Conservation (phyloP, 2,329 filamentous ascomycete species). For the Sphaerulina vaccinii region DNA sequence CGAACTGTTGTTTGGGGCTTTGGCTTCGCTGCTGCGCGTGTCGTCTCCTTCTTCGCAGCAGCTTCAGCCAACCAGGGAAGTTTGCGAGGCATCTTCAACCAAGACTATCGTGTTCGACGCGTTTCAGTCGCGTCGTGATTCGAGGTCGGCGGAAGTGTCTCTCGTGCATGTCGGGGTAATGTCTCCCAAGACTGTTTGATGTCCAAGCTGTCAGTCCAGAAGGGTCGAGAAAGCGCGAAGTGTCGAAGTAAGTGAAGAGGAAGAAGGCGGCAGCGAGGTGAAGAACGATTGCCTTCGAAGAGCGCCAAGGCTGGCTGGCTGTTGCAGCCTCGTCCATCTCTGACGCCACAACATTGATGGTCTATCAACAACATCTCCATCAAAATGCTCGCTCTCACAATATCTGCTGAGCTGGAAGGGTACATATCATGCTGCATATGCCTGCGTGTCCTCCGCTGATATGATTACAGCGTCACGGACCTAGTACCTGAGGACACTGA, state of each 20-base stretch:
- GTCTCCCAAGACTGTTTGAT: not conserved
- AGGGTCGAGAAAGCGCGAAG: not conserved
- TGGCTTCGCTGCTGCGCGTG: conserved; percentile 4
- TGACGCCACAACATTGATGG: conserved; percentile 11
- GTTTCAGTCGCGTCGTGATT: conserved; percentile 20
- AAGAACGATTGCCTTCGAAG: not conserved
- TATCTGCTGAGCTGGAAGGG: conserved; percentile 70
- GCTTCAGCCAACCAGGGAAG: conserved; percentile 36
- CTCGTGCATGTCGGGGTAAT: conserved; percentile 6
- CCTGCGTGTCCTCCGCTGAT: not conserved
- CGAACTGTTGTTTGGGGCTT: conserved; percentile 24
- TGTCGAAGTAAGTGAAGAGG: not conserved
- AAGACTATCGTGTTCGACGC: conserved; percentile 17
- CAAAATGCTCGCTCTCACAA: conserved; percentile 63
- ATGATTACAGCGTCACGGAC: conserved; percentile 73
- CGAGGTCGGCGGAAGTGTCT: not conserved
- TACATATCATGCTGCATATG: conserved; percentile 37
- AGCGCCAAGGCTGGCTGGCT: not conserved
- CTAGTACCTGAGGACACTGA: conserved; percentile 79
- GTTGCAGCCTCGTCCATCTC: not conserved
- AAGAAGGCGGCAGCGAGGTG: not conserved
- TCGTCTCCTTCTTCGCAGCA: conserved; percentile 15
- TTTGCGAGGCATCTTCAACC: conserved; percentile 34
- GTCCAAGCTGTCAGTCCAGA: too few relatives aligned
- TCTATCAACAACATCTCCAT: conserved; percentile 1